These are phyloP conservation scores for Plectosphaerella sp. DNA, from an alignment of 2,329 filamentous ascomycete species.

Conservation along the genomic window DNA sequence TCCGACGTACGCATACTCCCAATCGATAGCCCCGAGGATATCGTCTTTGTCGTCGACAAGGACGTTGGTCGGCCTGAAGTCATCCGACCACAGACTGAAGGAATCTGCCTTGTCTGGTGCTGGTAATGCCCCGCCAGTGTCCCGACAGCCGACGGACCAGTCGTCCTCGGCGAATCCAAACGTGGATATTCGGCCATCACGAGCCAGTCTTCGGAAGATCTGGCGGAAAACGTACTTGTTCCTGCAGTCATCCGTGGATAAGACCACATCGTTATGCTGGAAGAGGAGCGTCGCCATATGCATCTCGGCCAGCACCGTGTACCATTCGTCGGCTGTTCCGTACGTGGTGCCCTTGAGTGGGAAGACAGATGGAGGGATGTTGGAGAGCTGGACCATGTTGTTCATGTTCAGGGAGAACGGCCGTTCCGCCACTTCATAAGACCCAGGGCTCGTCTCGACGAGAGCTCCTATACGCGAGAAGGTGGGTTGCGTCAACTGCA, in stretches of 20 bases:
- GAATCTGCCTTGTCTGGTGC: not conserved
- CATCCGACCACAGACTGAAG: conserved; percentile 25
- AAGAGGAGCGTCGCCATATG: conserved; percentile 27
- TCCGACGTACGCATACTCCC: conserved; percentile 32
- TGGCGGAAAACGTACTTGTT: conserved; percentile 27
- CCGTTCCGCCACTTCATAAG: conserved; percentile 21
- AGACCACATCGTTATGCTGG: conserved; percentile 29
- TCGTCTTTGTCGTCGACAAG: conserved; percentile 19
- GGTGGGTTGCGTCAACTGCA: conserved; percentile 27
- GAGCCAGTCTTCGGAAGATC: conserved; percentile 23
- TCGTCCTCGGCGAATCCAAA: conserved; percentile 5
- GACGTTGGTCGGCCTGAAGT: conserved; percentile 26
- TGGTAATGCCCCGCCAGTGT: not conserved
- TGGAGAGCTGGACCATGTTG: conserved; percentile 32
- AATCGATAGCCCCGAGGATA: conserved; percentile 29
- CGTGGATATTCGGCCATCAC: conserved; percentile 4
- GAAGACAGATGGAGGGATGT: conserved; percentile 16
- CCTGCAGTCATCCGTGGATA: conserved; percentile 20
- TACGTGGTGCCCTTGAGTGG: conserved; percentile 14
- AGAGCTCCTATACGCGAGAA: conserved; percentile 36
- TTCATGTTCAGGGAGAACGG: conserved; percentile 19
- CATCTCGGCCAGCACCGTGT: conserved; percentile 27
- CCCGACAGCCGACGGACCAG: conserved; percentile 3
- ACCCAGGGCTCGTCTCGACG: conserved; percentile 15
- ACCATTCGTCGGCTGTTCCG: conserved; percentile 28